Conservation (phyloP, 768 basidiomycete species). For the Collybia sordida region DNA sequence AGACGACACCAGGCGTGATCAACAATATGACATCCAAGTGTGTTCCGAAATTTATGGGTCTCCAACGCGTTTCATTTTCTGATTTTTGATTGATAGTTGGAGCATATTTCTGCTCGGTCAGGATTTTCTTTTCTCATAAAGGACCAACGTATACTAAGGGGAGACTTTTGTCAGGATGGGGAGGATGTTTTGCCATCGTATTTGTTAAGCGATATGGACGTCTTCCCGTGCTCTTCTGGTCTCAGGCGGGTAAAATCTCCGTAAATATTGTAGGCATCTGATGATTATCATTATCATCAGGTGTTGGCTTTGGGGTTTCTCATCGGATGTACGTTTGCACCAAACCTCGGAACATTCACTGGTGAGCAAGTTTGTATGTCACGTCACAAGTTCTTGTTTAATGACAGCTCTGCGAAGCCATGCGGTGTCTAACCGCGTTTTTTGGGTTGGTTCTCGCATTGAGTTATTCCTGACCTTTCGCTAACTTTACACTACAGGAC, state of each 20-base stretch:
- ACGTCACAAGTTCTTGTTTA: background rate
- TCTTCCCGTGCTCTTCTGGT: conserved; percentile 63
- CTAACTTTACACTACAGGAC: conserved; percentile 25
- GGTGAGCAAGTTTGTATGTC: conserved; percentile 10
- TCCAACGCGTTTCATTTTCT: background rate
- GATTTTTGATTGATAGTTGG: conserved; percentile 35
- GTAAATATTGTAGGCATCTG: background rate
- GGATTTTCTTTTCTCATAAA: background rate
- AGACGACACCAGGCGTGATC: conserved; percentile 49
- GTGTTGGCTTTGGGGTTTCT: conserved; percentile 50
- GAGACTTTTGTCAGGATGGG: conserved; percentile 29
- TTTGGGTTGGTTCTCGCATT: conserved; percentile 19
- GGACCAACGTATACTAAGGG: too few species aligned
- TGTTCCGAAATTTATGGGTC: background rate
- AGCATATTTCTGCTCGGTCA: conserved; percentile 54
- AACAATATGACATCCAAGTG: conserved; percentile 57
- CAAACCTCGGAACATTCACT: conserved; percentile 44
- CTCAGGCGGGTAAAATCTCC: conserved; percentile 32
- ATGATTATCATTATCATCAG: conserved; percentile 22
- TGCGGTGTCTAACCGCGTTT: conserved; percentile 33
- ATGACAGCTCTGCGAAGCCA: conserved; percentile 15
- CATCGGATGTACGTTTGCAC: conserved; percentile 53
- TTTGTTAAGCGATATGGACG: conserved; percentile 54
- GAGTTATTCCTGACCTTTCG: background rate
- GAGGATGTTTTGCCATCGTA: conserved; percentile 49